phyloP scores from a whole-genome alignment of 2,329 filamentous ascomycete species.

The Dryadomyces quercivorus region DNA sequence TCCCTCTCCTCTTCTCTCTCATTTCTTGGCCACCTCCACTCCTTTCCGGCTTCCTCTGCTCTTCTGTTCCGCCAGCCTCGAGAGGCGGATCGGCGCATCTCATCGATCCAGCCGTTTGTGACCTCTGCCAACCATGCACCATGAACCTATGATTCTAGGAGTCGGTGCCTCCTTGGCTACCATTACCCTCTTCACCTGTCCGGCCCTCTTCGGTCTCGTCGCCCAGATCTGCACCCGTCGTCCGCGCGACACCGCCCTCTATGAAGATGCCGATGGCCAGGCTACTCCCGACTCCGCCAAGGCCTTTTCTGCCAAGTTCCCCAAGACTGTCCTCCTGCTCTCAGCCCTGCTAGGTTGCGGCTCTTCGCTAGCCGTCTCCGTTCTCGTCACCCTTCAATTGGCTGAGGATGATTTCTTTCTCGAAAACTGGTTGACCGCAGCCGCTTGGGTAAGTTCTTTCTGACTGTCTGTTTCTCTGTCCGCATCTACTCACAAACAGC shows the following conservation, averaged over 20 bases:
- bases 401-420: conserved; percentile 28
- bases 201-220: conserved; percentile 17
- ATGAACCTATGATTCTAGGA: conserved; percentile 16
- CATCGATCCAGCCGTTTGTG: background rate
- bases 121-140: conserved; percentile 13
- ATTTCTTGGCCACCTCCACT: background rate
- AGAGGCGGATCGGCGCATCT: too few species aligned
- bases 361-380: conserved; percentile 42
- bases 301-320: conserved; percentile 47
- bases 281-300: conserved; percentile 51
- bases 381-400: conserved; percentile 33
- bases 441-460: conserved; percentile 46
- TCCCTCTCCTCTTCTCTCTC: background rate
- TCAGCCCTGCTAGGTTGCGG: conserved; percentile 41
- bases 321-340: conserved; percentile 41
- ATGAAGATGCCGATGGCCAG: conserved; percentile 58
- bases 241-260: conserved; percentile 27
- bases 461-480: background rate
- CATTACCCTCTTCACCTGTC: conserved; percentile 18
- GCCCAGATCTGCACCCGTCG: conserved; percentile 16
- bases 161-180: conserved; percentile 16
- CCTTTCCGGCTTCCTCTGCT: background rate
- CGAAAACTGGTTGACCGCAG: conserved; percentile 48
- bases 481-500: conserved; percentile 21
- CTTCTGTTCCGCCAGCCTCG: background rate